These are phyloP conservation scores for Echinochloa phyllopogon DNA, from an alignment of 176 grass and related monocot species.

Conservation along the genomic window DNA sequence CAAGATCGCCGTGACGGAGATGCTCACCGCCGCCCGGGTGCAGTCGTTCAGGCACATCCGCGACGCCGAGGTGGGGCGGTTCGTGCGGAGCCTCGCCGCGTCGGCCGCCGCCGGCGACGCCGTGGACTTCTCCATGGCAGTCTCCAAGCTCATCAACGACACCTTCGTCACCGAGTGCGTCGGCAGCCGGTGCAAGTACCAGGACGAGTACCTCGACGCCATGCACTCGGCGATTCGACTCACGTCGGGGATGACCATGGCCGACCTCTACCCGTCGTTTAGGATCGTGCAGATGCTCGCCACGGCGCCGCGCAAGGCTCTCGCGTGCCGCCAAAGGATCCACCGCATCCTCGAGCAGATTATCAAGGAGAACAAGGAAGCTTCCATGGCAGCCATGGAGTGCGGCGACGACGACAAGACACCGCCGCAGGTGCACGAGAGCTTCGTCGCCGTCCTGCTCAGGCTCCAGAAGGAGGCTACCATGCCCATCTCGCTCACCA, in stretches of 20 bases:
- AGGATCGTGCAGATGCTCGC: not conserved
- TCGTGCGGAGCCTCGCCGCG: not conserved
- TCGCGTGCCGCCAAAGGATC: not conserved
- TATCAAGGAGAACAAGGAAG: not conserved
- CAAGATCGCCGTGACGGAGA: conserved; percentile 4
- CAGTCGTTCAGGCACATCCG: not conserved
- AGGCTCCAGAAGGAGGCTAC: not conserved
- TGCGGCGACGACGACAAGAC: not conserved
- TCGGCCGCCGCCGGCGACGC: not conserved
- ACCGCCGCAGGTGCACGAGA: not conserved
- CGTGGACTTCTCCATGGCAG: not conserved
- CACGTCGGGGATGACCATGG: not conserved
- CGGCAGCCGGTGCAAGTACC: not conserved
- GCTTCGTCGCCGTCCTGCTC: not conserved
- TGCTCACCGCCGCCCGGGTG: conserved; percentile 12
- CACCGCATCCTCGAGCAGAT: not conserved
- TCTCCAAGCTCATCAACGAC: not conserved
- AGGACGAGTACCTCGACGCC: not conserved
- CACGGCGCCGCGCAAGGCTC: not conserved
- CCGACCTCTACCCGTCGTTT: not conserved
- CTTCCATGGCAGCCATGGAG: not conserved
- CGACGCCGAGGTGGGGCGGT: not conserved
- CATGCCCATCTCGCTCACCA: not conserved
- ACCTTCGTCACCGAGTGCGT: not conserved
- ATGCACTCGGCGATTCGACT: not conserved